phyloP scores from a whole-genome alignment of 768 basidiomycete genomes.

The Pisolithus tinctorius region DNA sequence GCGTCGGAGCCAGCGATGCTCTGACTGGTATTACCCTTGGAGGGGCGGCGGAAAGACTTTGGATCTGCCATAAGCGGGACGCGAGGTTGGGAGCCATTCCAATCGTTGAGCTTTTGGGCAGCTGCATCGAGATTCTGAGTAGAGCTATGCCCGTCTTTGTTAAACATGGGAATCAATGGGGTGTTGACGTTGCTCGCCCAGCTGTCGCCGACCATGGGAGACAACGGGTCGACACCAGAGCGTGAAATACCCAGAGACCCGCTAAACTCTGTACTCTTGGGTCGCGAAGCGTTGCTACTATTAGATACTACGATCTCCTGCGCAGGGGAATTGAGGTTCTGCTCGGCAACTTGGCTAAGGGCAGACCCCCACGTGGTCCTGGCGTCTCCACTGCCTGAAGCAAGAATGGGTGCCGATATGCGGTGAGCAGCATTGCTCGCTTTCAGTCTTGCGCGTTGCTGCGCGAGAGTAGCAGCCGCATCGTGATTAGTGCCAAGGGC shows the following conservation, averaged over 20 bases:
- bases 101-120: conserved; percentile 59
- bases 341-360: conserved; percentile 82
- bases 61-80: conserved; percentile 92
- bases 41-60: conserved; percentile 68
- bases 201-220: conserved; percentile 64
- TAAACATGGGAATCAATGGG: conserved; percentile 89
- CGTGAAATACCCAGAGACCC: conserved; percentile 65
- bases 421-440: conserved; percentile 77
- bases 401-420: conserved; percentile 78
- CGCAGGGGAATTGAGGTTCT: conserved; percentile 50
- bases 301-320: conserved; percentile 54
- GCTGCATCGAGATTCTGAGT: conserved; percentile 53
- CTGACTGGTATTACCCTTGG: conserved; percentile 35
- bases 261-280: conserved; percentile 89
- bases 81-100: conserved; percentile 46
- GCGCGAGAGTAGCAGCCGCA: conserved; percentile 76
- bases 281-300: conserved; percentile 42
- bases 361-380: conserved; percentile 63
- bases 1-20: conserved; percentile 25
- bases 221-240: conserved; percentile 35
- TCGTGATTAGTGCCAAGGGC: conserved; percentile 37
- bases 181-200: conserved; percentile 99
- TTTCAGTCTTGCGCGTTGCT: conserved; percentile 86
- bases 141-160: conserved; percentile 41
- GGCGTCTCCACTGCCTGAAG: conserved; percentile 47